Base-by-base conservation (phyloP, 2,329 filamentous ascomycete genomes). In the Fusarium nanum region DNA sequence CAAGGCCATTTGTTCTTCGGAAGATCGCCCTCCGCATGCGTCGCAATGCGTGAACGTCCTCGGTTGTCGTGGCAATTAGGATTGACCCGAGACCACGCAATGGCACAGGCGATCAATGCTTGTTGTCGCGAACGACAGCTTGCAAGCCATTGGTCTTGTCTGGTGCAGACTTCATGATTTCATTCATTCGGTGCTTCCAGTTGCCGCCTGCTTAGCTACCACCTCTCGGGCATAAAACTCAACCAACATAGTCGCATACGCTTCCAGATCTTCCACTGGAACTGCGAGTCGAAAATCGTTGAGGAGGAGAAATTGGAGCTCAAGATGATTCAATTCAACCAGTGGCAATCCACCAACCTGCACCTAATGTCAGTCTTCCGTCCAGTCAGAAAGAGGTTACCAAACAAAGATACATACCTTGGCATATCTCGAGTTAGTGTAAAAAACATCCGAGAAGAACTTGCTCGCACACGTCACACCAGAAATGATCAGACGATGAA, bases 361-460 rank as follows among this genome's bases (percentile, higher is more conserved):
- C 20, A n/a, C 14, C 13, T 14, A n/a, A 18, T 14, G 41, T 74
- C 48, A 74, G 72, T 60, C 54, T 65, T 28, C n/a, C 13, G 5
- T 20, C 34, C 27, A 18, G 23, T n/a, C 11, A 32, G 11, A 41
- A 28, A 23, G 18, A 16, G n/a, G 16, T 28, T 45, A 22, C 23
- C 23, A 40, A 32, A 30, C 32, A 54, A 23, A 50, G 7, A 30
- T 57, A 82, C 85, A 69, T 86, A 97, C 96, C 92, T 98, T 99
- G 64, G 96, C 96, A 80, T 99, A 99, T 89, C 96, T 89, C 58
- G 96, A 98, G 81, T 99, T 99, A 12, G 96, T 99, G 79, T 98
- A 99, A 76, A 99, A 99, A 42, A 98, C 95, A 82, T 99, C 89
- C 7, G 95, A 98, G 82, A 99, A 99, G 86, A 98, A 99, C 81